Evolutionary conservation across 441 rosid species (phyloP).

Genomic region (Croton laevigatus): DNA sequence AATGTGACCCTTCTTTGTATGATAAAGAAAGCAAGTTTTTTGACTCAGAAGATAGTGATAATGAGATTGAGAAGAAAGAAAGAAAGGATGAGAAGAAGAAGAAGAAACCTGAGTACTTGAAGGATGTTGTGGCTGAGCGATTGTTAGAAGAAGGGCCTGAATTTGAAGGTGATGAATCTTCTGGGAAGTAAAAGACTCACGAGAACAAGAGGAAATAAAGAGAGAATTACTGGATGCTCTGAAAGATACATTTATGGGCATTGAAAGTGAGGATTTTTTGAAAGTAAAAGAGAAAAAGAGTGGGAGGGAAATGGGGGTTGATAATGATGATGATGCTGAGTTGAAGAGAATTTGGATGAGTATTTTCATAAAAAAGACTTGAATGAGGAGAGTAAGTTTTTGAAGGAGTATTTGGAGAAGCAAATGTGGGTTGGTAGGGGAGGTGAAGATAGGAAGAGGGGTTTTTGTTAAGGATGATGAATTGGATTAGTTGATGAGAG

Average conservation of each 20-base stretch:
- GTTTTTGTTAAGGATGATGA: constrained; percentile 36
- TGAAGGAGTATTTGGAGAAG: constrained; percentile 65
- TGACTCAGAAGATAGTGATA: constrained; percentile 38
- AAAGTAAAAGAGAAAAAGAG: constrained; percentile 34
- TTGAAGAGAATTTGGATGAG: constrained; percentile 49
- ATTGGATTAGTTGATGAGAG: constrained; percentile 39
- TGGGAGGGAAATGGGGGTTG: constrained; percentile 36
- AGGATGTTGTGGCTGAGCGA: constrained; percentile 64
- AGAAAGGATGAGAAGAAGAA: constrained; percentile 24
- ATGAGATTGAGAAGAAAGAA: constrained; percentile 21
- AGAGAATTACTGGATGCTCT: constrained; percentile 52
- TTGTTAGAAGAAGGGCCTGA: constrained; percentile 62
- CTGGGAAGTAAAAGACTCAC: constrained; percentile 37
- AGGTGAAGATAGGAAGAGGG: constrained; percentile 20
- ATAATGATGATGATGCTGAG: constrained; percentile 24
- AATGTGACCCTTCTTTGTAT: constrained; percentile 48
- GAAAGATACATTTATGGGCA: constrained; percentile 36
- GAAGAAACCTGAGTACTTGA: constrained; percentile 48
- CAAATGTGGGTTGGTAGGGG: constrained; percentile 75
- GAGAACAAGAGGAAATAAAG: constrained; percentile 57
- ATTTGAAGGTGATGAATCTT: constrained; percentile 34
- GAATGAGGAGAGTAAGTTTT: constrained; percentile 50
- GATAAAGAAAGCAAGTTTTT: constrained; percentile 39
- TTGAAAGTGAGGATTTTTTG: constrained; percentile 34
- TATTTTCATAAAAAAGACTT: constrained; percentile 49